Evolutionary conservation across 495 filamentous ascomycete species (phyloP).

Genomic region (Saxophila tyrrhenica): DNA sequence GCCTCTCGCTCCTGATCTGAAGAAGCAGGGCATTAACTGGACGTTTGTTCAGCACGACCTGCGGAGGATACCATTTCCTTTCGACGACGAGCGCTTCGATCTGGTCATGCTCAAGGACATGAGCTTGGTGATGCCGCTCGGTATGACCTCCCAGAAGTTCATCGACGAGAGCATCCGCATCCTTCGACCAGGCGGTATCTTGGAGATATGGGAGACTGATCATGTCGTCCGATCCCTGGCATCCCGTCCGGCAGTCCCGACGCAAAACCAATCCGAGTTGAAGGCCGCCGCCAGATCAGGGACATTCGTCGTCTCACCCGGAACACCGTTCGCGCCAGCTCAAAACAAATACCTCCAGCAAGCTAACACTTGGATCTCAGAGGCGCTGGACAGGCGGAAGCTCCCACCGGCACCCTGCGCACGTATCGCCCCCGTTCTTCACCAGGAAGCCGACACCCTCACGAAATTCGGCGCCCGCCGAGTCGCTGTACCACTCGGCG

Average conservation of each 20-base stretch:
- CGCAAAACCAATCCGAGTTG: conserved; percentile 45
- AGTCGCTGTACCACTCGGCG: conserved; percentile 74
- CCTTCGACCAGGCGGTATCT: conserved; percentile 61
- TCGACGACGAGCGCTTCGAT: conserved; percentile 75
- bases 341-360: conserved; percentile 75
- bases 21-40: conserved; percentile 70
- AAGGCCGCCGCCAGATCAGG: conserved; percentile 52
- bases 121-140: conserved; percentile 49
- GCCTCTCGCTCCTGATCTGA: conserved; percentile 59
- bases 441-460: conserved; percentile 69
- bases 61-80: conserved; percentile 62
- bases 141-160: conserved; percentile 51
- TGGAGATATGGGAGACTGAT: conserved; percentile 84
- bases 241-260: conserved; percentile 56
- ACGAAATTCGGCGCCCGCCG: conserved; percentile 59
- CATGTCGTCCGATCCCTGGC: conserved; percentile 64
- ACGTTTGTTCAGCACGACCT: conserved; percentile 80
- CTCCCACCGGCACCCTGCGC: conserved; percentile 71
- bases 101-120: conserved; percentile 85
- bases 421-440: conserved; percentile 58
- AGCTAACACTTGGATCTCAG: conserved; percentile 73
- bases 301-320: conserved; percentile 72
- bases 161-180: conserved; percentile 70
- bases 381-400: conserved; percentile 59
- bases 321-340: conserved; percentile 63